Evolutionary conservation across 257 asterid species (phyloP).

Genomic region (Capsicum rhomboideum): DNA sequence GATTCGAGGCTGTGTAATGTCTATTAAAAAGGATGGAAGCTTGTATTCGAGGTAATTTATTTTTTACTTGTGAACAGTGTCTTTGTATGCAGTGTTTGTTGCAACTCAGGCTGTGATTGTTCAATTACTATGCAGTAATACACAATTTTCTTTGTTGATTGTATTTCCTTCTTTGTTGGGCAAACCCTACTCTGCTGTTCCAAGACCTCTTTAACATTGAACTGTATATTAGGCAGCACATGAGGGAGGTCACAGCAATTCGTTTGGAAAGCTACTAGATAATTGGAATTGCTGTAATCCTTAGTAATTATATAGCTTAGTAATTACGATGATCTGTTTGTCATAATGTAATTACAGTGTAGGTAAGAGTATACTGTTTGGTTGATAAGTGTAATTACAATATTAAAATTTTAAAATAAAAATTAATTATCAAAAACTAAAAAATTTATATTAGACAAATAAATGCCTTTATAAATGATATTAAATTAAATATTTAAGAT

Average conservation of each 20-base stretch:
- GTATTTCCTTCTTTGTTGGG: background rate
- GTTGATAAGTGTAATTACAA: too few species aligned
- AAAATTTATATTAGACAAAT: too few species aligned
- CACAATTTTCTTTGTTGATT: background rate
- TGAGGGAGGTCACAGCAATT: conserved; percentile 79
- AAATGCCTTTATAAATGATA: too few species aligned
- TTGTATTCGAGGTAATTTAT: background rate
- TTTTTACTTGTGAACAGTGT: background rate
- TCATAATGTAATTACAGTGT: too few species aligned
- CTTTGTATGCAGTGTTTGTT: background rate
- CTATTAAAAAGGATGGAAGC: background rate
- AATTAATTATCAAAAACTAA: too few species aligned
- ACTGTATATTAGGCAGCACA: conserved; percentile 53
- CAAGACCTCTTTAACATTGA: conserved; percentile 29
- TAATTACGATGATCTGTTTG: too few species aligned
- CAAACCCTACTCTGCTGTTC: background rate
- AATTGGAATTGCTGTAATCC: too few species aligned
- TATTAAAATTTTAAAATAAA: too few species aligned
- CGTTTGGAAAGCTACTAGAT: too few species aligned
- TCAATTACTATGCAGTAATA: background rate
- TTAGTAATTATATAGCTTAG: too few species aligned
- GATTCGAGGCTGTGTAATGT: background rate
- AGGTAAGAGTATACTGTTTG: too few species aligned
- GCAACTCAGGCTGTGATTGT: background rate
- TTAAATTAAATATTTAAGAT: too few species aligned